Evolutionary conservation across 805 yeast species (phyloP).

Genomic region (Yamadazyma philogaea): DNA sequence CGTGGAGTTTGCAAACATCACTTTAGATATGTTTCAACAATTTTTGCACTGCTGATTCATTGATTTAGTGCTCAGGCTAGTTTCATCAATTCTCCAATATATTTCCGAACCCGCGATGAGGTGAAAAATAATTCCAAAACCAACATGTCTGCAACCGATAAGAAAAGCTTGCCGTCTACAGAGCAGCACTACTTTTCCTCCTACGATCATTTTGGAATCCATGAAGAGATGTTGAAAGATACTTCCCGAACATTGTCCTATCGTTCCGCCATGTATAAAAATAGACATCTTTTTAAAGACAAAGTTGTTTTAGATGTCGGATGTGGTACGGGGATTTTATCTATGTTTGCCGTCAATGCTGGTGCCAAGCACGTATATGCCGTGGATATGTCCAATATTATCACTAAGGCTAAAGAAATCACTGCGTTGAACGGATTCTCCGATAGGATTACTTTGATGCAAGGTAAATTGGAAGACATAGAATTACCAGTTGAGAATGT

Average conservation of each 20-base stretch:
- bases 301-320: conserved; percentile 96
- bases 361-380: conserved; percentile 98
- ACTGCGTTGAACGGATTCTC: conserved; percentile 77
- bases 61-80: not conserved
- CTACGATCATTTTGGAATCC: conserved; percentile 95
- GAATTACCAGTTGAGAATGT: conserved; percentile 80
- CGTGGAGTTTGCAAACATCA: conserved; percentile 46
- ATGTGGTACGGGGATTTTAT: conserved; percentile 96
- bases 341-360: conserved; percentile 98
- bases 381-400: conserved; percentile 95
- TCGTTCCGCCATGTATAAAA: conserved; percentile 87
- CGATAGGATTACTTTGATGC: conserved; percentile 81
- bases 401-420: conserved; percentile 92
- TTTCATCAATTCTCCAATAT: not conserved
- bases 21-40: conserved; percentile 17
- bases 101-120: conserved; percentile 2
- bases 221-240: conserved; percentile 98
- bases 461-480: conserved; percentile 94
- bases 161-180: conserved; percentile 55
- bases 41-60: not conserved
- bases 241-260: conserved; percentile 87
- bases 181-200: conserved; percentile 96
- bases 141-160: conserved; percentile 61
- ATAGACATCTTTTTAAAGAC: conserved; percentile 84
- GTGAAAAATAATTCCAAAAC: not conserved